A percentile compares a stretch with the other conserved stretches of the same genome.
Evolutionary conservation across 2,329 filamentous ascomycete species (phyloP).

Genomic region (Penicillium expansum): DNA sequence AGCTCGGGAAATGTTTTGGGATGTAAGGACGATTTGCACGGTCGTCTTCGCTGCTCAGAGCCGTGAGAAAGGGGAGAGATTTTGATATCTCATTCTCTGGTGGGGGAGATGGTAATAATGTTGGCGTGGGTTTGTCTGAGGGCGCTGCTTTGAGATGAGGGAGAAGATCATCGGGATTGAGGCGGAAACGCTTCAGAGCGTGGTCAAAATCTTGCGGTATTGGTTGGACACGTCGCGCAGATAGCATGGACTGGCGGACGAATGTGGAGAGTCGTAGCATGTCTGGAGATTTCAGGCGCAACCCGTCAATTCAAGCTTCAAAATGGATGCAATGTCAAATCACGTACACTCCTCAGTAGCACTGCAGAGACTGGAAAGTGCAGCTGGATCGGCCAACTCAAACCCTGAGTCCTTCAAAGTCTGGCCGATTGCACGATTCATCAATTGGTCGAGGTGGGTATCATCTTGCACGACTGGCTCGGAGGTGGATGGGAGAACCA

Average conservation of each 20-base stretch:
- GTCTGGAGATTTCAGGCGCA: slow-evolving; percentile 42
- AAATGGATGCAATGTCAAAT: neutral
- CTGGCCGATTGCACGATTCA: slow-evolving; percentile 55
- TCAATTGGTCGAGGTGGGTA: slow-evolving; percentile 52
- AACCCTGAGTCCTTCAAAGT: slow-evolving; percentile 54
- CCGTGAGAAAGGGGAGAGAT: slow-evolving; percentile 49
- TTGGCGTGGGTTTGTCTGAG: slow-evolving; percentile 21
- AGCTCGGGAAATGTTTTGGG: slow-evolving; percentile 59
- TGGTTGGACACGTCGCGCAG: slow-evolving; percentile 54
- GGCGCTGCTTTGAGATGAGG: slow-evolving; percentile 33
- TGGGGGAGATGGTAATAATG: slow-evolving; percentile 40
- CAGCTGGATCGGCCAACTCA: slow-evolving; percentile 53
- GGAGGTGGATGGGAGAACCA: slow-evolving; percentile 23
- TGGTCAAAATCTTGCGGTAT: slow-evolving; percentile 60
- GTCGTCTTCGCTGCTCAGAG: slow-evolving; percentile 49
- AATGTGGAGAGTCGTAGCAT: slow-evolving; percentile 54
- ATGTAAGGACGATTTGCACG: slow-evolving; percentile 53
- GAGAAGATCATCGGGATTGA: slow-evolving; percentile 35
- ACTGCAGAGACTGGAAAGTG: slow-evolving; percentile 55
- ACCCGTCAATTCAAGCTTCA: slow-evolving; percentile 16
- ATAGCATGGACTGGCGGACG: slow-evolving; percentile 58
- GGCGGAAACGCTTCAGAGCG: slow-evolving; percentile 33
- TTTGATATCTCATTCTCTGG: slow-evolving; percentile 39
- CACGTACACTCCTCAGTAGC: slow-evolving; percentile 59
- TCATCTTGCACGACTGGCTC: slow-evolving; percentile 51